Evolutionary conservation across 1,284 basidiomycete species (phyloP).

Genomic region (Rhodotorula sp.): DNA sequence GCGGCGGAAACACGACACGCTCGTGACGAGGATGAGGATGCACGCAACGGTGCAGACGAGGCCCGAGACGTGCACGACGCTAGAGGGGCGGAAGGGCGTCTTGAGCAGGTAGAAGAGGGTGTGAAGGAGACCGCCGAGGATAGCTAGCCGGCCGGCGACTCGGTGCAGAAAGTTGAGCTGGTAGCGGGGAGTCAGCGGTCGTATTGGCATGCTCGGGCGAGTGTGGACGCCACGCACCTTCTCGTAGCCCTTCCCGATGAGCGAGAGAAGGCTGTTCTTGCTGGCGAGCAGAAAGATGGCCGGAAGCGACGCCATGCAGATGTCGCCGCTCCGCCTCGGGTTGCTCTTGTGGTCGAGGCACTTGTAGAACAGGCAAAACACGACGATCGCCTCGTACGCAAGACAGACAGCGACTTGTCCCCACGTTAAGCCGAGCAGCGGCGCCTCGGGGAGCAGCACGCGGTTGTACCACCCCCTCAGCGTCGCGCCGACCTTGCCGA

Average conservation of each 20-base stretch:
- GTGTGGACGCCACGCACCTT: constrained; percentile 40
- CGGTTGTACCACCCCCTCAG: constrained; percentile 18
- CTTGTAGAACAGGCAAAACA: constrained; percentile 21
- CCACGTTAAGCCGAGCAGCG: constrained; percentile 24
- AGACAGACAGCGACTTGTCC: constrained; percentile 31
- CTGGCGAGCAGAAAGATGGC: constrained; percentile 51
- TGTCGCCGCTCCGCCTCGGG: constrained; percentile 20
- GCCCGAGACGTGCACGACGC: constrained; percentile 10
- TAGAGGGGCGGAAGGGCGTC: neutral
- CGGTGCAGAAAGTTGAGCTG: constrained; percentile 55
- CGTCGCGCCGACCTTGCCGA: neutral
- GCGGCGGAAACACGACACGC: constrained; percentile 26
- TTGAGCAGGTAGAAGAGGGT: constrained; percentile 36
- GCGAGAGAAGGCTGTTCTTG: constrained; percentile 52
- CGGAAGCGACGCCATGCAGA: constrained; percentile 46
- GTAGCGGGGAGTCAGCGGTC: neutral
- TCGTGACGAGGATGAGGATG: constrained; percentile 23
- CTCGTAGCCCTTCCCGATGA: constrained; percentile 54
- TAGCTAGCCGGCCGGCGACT: constrained; percentile 48
- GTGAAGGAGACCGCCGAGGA: constrained; percentile 50
- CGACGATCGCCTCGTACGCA: constrained; percentile 16
- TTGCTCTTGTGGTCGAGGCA: constrained; percentile 11
- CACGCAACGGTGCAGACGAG: constrained; percentile 9
- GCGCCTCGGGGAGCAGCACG: constrained; percentile 25
- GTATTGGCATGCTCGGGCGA: neutral